phyloP scores from a whole-genome alignment of 257 asterid genomes.

The Solanum sparsipilum region DNA sequence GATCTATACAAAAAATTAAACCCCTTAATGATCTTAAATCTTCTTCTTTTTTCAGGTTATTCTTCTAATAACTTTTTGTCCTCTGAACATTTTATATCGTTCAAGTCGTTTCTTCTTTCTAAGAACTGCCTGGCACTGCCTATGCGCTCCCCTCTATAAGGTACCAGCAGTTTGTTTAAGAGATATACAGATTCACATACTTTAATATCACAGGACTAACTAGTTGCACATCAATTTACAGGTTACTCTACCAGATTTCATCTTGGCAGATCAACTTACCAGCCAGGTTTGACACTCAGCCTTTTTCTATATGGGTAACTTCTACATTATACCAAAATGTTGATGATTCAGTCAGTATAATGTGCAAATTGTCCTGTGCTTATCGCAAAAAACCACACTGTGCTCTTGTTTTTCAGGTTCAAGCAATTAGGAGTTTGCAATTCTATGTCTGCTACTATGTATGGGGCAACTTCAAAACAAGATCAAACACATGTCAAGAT shows the following conservation, averaged over 20 bases:
- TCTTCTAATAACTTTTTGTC: slow-evolving; percentile 46
- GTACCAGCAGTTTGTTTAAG: slow-evolving; percentile 13
- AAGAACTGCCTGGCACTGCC: slow-evolving; percentile 48
- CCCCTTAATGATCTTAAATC: background rate
- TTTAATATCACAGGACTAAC: background rate
- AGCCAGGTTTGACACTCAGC: slow-evolving; percentile 60
- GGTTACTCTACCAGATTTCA: slow-evolving; percentile 70
- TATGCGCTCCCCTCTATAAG: slow-evolving; percentile 83
- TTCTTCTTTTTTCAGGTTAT: slow-evolving; percentile 24
- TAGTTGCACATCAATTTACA: slow-evolving; percentile 7
- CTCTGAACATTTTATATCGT: slow-evolving; percentile 60
- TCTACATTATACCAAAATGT: background rate
- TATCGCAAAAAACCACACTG: background rate
- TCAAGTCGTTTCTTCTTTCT: slow-evolving; percentile 69
- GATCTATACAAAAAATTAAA: background rate
- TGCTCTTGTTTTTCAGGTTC: slow-evolving; percentile 41
- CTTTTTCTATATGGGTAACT: background rate
- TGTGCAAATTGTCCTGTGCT: background rate
- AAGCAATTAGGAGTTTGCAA: slow-evolving; percentile 55
- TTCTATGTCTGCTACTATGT: slow-evolving; percentile 61
- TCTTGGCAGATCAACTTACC: slow-evolving; percentile 89
- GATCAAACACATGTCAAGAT: slow-evolving; percentile 25
- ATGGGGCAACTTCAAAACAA: slow-evolving; percentile 47
- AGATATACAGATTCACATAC: background rate
- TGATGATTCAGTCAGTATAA: background rate